Percentiles rank a stretch among this genome's conserved stretches.
Conservation (phyloP, 371 early-diverging fungal genomes). For the Nematocida sp. region DNA sequence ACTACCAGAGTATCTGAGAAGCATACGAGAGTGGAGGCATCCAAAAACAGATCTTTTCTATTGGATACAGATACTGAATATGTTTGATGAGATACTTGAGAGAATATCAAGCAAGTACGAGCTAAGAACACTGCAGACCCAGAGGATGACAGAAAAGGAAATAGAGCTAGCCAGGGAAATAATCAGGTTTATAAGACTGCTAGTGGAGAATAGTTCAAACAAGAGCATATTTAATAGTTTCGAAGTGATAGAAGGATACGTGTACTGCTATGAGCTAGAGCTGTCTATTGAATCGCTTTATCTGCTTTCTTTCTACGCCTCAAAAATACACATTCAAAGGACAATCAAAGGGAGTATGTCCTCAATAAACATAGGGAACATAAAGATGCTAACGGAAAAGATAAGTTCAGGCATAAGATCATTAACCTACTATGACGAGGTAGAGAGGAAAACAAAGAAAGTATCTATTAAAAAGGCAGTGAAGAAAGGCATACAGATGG, state of each 20-base stretch:
- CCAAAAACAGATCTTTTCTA: slow-evolving; percentile 36
- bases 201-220: slow-evolving; percentile 40
- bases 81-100: slow-evolving; percentile 23
- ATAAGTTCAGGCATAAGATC: background rate
- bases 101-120: background rate
- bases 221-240: slow-evolving; percentile 42
- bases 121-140: slow-evolving; percentile 2
- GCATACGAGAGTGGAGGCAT: slow-evolving; percentile 16
- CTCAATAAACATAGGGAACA: slow-evolving; percentile 22
- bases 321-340: slow-evolving; percentile 39
- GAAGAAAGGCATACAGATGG: slow-evolving; percentile 4
- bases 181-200: slow-evolving; percentile 17
- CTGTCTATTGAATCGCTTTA: slow-evolving; percentile 31
- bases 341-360: slow-evolving; percentile 25
- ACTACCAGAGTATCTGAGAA: slow-evolving; percentile 1
- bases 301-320: slow-evolving; percentile 31
- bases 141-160: background rate
- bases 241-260: slow-evolving; percentile 14
- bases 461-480: slow-evolving; percentile 12
- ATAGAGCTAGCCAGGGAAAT: slow-evolving; percentile 10
- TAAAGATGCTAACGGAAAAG: slow-evolving; percentile 1
- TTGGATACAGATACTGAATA: slow-evolving; percentile 30
- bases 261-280: slow-evolving; percentile 34
- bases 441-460: background rate
- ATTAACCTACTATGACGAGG: slow-evolving; percentile 41